phyloP scores from a whole-genome alignment of 441 rosid genomes.

The Croton laevigatus region DNA sequence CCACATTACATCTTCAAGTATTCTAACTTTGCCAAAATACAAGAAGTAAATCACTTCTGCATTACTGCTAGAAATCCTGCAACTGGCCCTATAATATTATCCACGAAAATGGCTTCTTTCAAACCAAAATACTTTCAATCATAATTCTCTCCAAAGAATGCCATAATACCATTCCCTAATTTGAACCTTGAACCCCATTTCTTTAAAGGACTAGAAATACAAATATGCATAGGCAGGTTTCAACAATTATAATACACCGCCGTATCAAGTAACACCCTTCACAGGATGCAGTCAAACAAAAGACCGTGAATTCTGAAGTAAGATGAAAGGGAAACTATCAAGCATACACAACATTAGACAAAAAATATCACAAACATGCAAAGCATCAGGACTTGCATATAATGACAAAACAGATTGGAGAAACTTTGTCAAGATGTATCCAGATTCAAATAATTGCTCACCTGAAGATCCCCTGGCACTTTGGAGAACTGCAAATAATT shows the following conservation, averaged over 20 bases:
- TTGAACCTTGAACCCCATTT: neutral
- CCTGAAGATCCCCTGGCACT: conserved; percentile 99
- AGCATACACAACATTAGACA: neutral
- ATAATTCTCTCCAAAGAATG: neutral
- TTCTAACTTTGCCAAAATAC: neutral
- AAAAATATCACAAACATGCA: neutral
- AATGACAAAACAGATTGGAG: conserved; percentile 7
- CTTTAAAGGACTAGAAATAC: neutral
- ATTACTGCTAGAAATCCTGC: neutral
- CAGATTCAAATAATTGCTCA: conserved; percentile 32
- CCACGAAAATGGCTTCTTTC: neutral
- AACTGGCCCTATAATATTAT: neutral
- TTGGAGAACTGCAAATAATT: conserved; percentile 96
- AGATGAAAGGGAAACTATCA: neutral
- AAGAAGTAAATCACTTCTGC: neutral
- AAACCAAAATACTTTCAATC: neutral
- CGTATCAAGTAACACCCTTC: neutral
- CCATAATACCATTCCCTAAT: neutral
- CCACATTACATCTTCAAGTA: neutral
- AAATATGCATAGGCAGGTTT: neutral
- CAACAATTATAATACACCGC: neutral
- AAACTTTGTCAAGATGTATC: conserved; percentile 5
- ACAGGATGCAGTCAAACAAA: neutral
- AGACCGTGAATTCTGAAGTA: neutral
- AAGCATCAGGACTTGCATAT: conserved; percentile 10